Evolutionary conservation across 2,329 filamentous ascomycete species (phyloP).

Genomic region (Ascochyta fabae): DNA sequence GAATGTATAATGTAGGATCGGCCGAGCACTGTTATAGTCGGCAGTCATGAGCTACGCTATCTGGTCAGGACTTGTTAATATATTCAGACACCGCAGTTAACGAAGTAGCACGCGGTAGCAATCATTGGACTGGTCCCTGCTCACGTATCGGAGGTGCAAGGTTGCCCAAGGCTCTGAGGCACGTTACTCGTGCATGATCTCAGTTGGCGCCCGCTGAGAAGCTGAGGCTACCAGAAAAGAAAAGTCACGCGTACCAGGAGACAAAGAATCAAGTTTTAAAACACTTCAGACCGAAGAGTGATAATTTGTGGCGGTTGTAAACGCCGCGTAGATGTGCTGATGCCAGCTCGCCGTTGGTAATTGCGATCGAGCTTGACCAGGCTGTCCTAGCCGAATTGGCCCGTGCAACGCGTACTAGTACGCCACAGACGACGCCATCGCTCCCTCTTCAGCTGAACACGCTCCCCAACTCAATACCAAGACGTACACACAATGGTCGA

Average conservation of each 20-base stretch:
- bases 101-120: not conserved
- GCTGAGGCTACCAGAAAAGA: slow-evolving; percentile 11
- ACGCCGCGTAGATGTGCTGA: slow-evolving; percentile 14
- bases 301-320: slow-evolving; percentile 14
- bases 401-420: slow-evolving; percentile 21
- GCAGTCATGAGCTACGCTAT: not conserved
- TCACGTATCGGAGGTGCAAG: not conserved
- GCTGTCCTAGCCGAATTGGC: slow-evolving; percentile 25
- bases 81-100: not conserved
- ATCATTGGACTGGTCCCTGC: not conserved
- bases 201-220: slow-evolving; percentile 24
- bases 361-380: slow-evolving; percentile 20
- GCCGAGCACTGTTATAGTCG: not conserved
- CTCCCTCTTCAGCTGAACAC: slow-evolving; percentile 42
- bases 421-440: slow-evolving; percentile 44
- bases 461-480: slow-evolving; percentile 26
- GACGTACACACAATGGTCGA: slow-evolving; percentile 28
- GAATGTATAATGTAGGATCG: slow-evolving; percentile 2
- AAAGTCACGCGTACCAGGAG: slow-evolving; percentile 9
- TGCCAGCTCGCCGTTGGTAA: slow-evolving; percentile 21
- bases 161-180: not conserved
- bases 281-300: slow-evolving; percentile 8
- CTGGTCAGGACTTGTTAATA: not conserved
- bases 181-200: slow-evolving; percentile 18
- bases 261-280: slow-evolving; percentile 5